Evolutionary conservation across 2,329 filamentous ascomycete species (phyloP).

Genomic region (Paradendryphiella salina): DNA sequence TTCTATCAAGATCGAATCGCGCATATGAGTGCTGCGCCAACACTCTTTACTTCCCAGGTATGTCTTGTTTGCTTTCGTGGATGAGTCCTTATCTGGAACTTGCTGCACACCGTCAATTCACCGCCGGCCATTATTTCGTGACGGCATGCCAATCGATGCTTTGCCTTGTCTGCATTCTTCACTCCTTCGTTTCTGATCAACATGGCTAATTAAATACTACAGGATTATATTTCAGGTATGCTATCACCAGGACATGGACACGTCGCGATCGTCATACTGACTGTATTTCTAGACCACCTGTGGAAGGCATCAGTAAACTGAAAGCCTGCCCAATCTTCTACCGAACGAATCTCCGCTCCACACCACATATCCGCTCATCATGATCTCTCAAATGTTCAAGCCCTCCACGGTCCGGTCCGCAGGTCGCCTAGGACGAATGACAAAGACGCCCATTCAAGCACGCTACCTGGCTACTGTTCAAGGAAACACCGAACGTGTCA

Average conservation of each 20-base stretch:
- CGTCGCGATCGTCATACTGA: conserved; percentile 30
- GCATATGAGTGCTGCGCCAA: conserved; percentile 56
- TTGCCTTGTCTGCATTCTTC: conserved; percentile 6
- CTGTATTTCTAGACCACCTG: conserved; percentile 59
- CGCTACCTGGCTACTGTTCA: conserved; percentile 68
- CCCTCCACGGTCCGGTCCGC: conserved; percentile 52
- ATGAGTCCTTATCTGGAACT: conserved; percentile 38
- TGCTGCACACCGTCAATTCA: conserved; percentile 37
- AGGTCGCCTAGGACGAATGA: conserved; percentile 52
- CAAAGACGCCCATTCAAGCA: conserved; percentile 49
- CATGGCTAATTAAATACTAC: conserved; percentile 43
- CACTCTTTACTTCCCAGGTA: conserved; percentile 59
- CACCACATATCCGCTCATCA: conserved; percentile 45
- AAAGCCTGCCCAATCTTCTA: conserved; percentile 40
- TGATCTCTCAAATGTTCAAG: conserved; percentile 61
- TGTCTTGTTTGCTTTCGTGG: conserved; percentile 29
- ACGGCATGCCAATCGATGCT: conserved; percentile 11
- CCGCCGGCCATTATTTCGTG: conserved; percentile 14
- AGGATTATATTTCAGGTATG: conserved; percentile 69
- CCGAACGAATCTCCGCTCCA: conserved; percentile 16
- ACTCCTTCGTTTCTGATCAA: conserved; percentile 14
- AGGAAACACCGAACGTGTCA: conserved; percentile 69
- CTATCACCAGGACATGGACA: conserved; percentile 20
- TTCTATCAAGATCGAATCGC: conserved; percentile 31
- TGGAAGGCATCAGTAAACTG: conserved; percentile 69